Base-by-base conservation (phyloP, 768 basidiomycete genomes). In the Neoboletus magnificus region DNA sequence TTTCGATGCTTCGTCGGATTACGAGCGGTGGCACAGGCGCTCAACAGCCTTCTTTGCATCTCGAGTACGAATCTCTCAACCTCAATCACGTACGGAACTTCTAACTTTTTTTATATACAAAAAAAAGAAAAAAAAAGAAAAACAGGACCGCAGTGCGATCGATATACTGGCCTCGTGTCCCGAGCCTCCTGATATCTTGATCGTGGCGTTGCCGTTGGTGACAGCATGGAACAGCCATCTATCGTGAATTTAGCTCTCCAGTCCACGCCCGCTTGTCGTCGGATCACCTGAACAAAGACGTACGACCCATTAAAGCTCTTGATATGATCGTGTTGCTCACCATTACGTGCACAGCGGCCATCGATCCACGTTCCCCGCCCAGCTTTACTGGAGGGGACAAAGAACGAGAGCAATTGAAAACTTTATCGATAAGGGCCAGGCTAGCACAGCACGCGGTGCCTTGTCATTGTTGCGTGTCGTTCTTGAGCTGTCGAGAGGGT, bases 151-250 rank as follows among this genome's bases (percentile, higher is more conserved):
- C 52, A 44, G 37, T 44, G 55, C 10, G 23, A 23, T 22, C 23
- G 27, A 45, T 39, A 27, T 20, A 22, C 36, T n/a, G 5, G 36
- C 54, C 52, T 41, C 51, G 30, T 57, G 54, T 48, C 11, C 5
- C 7, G 20, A 36, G 20, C 32, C 36, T 22, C 48, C 53, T 20
- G 8, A 42, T 40, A 43, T 43, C 40, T 32, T 58, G 57, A 66
- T 59, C 11, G 57, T 66, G 62, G 56, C 54, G 57, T 40, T 20
- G 32, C 48, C 16, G 20, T 48, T 44, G 48, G 53, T 42, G 35
- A 55, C 58, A 52, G 25, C 48, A 57, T 35, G 41, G 41, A 27
- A 52, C 36, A 43, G 49, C 35, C 52, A 45, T 51, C 15, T 13
- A 46, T 52, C 50, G 42, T 29, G 55, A 42, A 53, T 50, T 45